Evolutionary conservation across 805 yeast species (phyloP).

Genomic region (Priceomyces castillae): DNA sequence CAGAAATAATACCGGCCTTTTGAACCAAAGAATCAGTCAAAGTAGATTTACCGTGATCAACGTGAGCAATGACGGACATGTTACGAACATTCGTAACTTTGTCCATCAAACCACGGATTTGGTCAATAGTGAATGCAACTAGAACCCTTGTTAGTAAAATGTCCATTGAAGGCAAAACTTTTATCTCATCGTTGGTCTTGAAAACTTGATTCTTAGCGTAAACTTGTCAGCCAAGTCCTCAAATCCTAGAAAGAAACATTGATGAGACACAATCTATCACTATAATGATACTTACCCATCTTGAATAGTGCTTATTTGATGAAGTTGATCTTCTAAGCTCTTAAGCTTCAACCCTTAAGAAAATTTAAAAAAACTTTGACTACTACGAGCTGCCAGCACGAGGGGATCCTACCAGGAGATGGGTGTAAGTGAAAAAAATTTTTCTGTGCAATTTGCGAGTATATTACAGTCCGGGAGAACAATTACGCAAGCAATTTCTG

Average conservation of each 20-base stretch:
- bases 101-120: constrained; percentile 99
- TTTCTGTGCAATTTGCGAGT: constrained; percentile 8
- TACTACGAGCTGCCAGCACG: constrained; percentile 13
- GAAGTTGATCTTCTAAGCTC: constrained; percentile 20
- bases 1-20: constrained; percentile 99
- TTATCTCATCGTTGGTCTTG: too few species aligned
- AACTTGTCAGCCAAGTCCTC: not conserved
- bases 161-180: not conserved
- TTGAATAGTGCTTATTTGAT: constrained; percentile 23
- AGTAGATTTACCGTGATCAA: constrained; percentile 99
- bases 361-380: constrained; percentile 13
- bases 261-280: not conserved
- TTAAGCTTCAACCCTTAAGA: constrained; percentile 8
- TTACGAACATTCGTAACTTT: constrained; percentile 99
- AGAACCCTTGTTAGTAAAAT: constrained; percentile 3
- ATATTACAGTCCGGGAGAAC: constrained; percentile 9
- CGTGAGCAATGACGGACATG: constrained; percentile 99
- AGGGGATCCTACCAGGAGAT: constrained; percentile 11
- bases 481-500: constrained; percentile 6
- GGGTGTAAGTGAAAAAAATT: constrained; percentile 10
- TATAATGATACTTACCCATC: constrained; percentile 35
- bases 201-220: too few species aligned
- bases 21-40: constrained; percentile 99
- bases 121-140: constrained; percentile 59
- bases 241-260: not conserved